Evolutionary conservation across 176 grass and related monocot species (phyloP).

Genomic region (Carex myosuroides): DNA sequence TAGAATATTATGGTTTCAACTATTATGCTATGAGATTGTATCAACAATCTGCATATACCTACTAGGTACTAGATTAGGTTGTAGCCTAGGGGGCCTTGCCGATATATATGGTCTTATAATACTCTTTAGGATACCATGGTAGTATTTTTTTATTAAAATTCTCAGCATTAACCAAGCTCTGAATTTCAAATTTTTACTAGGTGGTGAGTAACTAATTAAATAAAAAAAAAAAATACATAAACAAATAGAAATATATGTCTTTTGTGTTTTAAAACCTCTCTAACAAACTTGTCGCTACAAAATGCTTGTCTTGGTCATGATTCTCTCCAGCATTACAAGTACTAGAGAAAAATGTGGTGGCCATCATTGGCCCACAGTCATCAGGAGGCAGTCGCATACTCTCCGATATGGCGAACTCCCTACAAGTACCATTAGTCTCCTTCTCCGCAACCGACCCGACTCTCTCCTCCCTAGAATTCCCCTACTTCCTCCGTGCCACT

Average conservation of each 20-base stretch:
- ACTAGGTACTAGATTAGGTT: constrained; percentile 5
- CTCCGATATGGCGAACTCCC: constrained; percentile 51
- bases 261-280: background rate
- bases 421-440: constrained; percentile 73
- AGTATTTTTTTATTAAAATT: background rate
- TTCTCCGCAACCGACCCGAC: constrained; percentile 70
- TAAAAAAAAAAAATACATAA: constrained; percentile 1
- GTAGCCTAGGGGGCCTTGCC: background rate
- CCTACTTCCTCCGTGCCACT: constrained; percentile 64
- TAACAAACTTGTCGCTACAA: background rate
- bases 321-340: constrained; percentile 51
- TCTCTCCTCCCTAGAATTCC: constrained; percentile 59
- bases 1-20: background rate
- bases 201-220: constrained; percentile 19
- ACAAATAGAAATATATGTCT: background rate
- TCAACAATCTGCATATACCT: background rate
- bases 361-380: constrained; percentile 69
- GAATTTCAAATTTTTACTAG: constrained; percentile 15
- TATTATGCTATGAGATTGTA: constrained; percentile 1
- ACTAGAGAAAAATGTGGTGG: constrained; percentile 59
- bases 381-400: constrained; percentile 63
- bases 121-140: background rate
- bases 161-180: background rate
- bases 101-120: background rate
- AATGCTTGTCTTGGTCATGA: constrained; percentile 28